Conservation (phyloP, 345 rosid species). For the Jatropha curcas region DNA sequence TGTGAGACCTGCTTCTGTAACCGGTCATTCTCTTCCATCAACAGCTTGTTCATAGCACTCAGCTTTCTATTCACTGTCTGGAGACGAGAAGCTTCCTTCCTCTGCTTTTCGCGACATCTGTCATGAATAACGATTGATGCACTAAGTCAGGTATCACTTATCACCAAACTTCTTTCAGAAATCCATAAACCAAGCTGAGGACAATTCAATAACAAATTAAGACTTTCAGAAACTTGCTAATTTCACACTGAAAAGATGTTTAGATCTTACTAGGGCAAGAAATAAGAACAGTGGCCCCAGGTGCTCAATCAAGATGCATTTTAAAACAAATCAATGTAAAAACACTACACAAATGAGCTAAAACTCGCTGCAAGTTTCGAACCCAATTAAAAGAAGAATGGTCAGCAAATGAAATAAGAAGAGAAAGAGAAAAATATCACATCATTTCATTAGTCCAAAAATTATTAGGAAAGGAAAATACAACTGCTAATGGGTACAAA, state of each 20-base stretch:
- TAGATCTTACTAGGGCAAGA: too few relatives aligned
- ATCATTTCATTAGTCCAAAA: neutral
- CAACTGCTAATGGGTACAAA: neutral
- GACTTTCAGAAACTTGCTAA: neutral
- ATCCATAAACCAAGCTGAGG: neutral
- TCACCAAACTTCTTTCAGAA: neutral
- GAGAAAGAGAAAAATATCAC: neutral
- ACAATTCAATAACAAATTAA: neutral
- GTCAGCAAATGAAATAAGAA: neutral
- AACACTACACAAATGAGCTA: neutral
- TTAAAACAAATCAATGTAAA: neutral
- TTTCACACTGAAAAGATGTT: too few relatives aligned
- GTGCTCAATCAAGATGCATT: neutral
- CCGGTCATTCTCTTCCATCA: conserved; percentile 99
- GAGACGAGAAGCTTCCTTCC: conserved; percentile 91
- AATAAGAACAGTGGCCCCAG: too few relatives aligned
- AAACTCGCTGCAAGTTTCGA: neutral
- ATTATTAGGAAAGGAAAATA: neutral
- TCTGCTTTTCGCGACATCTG: conserved; percentile 97
- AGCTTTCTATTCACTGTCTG: conserved; percentile 90
- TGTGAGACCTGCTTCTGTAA: conserved; percentile 97
- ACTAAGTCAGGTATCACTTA: neutral
- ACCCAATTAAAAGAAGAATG: neutral
- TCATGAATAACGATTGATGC: neutral
- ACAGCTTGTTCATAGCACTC: conserved; percentile 86